Conservation (phyloP, 345 rosid genomes). For the Arabis alpina region DNA sequence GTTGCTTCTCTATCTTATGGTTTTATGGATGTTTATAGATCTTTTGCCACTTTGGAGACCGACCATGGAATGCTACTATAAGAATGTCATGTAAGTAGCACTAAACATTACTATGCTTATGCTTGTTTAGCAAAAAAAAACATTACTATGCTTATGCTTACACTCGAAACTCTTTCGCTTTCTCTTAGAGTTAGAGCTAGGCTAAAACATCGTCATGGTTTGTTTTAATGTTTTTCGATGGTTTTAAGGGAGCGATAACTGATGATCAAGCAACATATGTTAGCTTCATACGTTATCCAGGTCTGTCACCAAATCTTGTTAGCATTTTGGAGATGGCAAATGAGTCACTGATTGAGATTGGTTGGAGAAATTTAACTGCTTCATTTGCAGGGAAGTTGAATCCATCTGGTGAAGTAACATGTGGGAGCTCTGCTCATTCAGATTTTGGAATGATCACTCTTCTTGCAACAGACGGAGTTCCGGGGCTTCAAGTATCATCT, state of each 20-base stretch:
- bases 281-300: slow-evolving; percentile 77
- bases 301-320: slow-evolving; percentile 40
- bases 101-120: background rate
- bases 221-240: background rate
- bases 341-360: background rate
- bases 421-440: slow-evolving; percentile 82
- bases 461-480: slow-evolving; percentile 77
- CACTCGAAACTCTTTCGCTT: background rate
- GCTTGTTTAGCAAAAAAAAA: too few species aligned
- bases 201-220: background rate
- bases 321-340: background rate
- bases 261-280: slow-evolving; percentile 46
- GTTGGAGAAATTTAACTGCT: too few species aligned
- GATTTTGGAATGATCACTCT: slow-evolving; percentile 89
- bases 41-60: slow-evolving; percentile 66
- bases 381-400: slow-evolving; percentile 49
- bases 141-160: background rate
- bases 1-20: background rate
- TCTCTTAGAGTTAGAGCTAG: background rate
- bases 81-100: slow-evolving; percentile 53
- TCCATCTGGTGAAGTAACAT: slow-evolving; percentile 5
- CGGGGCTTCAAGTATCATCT: slow-evolving; percentile 75
- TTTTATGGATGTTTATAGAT: slow-evolving; percentile 50
- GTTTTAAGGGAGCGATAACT: slow-evolving; percentile 60
- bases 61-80: slow-evolving; percentile 62